Evolutionary conservation across 192 early-diverging fungal genomes (phyloP).

Genomic region (Linnemannia hyalina): DNA sequence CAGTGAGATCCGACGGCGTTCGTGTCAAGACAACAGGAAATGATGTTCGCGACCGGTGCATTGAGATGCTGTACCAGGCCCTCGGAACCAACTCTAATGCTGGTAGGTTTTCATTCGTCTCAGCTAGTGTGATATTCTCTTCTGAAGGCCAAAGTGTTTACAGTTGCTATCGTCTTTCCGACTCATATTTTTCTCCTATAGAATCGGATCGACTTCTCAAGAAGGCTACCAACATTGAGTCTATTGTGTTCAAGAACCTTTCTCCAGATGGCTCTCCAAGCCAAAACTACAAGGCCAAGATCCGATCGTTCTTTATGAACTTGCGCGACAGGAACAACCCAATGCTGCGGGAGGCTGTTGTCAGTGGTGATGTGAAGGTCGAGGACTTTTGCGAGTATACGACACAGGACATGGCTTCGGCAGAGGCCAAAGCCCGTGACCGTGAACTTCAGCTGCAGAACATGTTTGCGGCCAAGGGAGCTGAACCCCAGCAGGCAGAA

Average conservation of each 20-base stretch:
- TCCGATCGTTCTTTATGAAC: constrained; percentile 84
- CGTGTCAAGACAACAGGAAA: constrained; percentile 68
- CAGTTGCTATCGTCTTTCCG: constrained; percentile 4
- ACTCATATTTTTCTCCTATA: constrained; percentile 12
- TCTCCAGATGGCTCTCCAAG: constrained; percentile 50
- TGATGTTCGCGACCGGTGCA: constrained; percentile 79
- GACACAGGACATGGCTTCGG: constrained; percentile 91
- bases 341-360: constrained; percentile 74
- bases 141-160: neutral
- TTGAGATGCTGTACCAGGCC: constrained; percentile 86
- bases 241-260: constrained; percentile 69
- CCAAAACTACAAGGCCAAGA: constrained; percentile 77
- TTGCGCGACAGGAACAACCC: constrained; percentile 86
- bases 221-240: constrained; percentile 73
- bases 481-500: constrained; percentile 78
- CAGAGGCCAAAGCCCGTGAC: constrained; percentile 80
- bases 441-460: constrained; percentile 78
- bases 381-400: constrained; percentile 72
- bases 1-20: constrained; percentile 71
- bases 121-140: neutral
- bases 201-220: constrained; percentile 67
- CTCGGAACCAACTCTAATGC: constrained; percentile 69
- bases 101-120: constrained; percentile 50
- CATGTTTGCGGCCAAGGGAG: constrained; percentile 84
- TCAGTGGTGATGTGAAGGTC: constrained; percentile 74